These are phyloP conservation scores for Aureobasidium sp. DNA, from an alignment of 2,329 filamentous ascomycete species.

Conservation along the genomic window DNA sequence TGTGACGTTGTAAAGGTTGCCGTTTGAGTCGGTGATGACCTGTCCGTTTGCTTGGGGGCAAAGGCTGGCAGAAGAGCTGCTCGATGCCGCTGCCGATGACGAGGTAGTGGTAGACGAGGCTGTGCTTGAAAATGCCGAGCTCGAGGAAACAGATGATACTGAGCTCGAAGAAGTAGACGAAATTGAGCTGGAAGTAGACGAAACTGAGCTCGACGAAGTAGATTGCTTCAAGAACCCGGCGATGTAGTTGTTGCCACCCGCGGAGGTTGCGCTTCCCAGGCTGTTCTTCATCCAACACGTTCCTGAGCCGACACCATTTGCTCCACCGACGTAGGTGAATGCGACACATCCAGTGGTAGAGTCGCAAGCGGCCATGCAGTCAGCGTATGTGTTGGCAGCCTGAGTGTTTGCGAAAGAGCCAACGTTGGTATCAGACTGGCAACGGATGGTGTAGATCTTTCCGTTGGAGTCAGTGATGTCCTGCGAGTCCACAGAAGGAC, in stretches of 20 bases:
- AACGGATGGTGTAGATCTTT: constrained; percentile 8
- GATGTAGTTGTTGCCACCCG: constrained; percentile 12
- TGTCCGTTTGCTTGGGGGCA: constrained; percentile 18
- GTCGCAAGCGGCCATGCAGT: constrained; percentile 16
- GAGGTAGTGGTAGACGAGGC: constrained; percentile 1
- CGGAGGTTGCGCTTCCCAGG: constrained; percentile 1
- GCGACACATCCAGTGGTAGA: constrained; percentile 14
- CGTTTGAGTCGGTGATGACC: constrained; percentile 17
- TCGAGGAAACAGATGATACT: neutral
- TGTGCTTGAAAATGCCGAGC: neutral
- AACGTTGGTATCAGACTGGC: constrained; percentile 10
- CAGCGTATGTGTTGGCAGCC: constrained; percentile 14
- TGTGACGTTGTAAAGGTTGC: constrained; percentile 13
- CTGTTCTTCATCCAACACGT: constrained; percentile 15
- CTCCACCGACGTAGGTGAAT: constrained; percentile 16
- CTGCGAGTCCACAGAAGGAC: constrained; percentile 16
- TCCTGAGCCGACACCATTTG: constrained; percentile 6
- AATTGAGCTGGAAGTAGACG: neutral
- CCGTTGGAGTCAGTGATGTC: constrained; percentile 14
- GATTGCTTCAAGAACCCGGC: constrained; percentile 14
- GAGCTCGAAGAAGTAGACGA: neutral
- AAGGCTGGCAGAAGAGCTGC: constrained; percentile 15
- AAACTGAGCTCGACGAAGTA: neutral
- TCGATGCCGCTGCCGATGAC: constrained; percentile 16
- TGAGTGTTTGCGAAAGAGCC: constrained; percentile 14